A percentile compares a stretch with the other conserved stretches of the same genome.
phyloP scores from a whole-genome alignment of 768 basidiomycete genomes.

The Suillus weaverae region DNA sequence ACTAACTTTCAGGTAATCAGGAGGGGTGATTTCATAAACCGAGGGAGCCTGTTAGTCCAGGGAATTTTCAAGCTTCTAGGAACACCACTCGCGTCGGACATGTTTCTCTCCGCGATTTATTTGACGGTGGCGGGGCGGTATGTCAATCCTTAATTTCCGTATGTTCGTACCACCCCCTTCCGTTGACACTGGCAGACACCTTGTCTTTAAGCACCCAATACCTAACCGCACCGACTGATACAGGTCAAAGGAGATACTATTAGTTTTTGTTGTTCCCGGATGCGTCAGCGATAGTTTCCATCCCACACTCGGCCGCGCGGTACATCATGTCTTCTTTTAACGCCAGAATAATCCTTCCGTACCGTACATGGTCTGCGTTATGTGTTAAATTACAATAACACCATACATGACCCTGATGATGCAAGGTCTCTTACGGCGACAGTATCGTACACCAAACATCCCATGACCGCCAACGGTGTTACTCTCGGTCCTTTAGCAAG shows the following conservation, averaged over 20 bases:
- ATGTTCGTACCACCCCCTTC: not conserved
- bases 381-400: not conserved
- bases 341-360: constrained; percentile 1
- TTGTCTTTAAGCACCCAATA: not conserved
- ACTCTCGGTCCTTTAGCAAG: not conserved
- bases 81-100: not conserved
- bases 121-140: not conserved
- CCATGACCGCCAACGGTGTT: not conserved
- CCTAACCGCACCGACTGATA: not conserved
- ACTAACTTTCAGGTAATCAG: not conserved
- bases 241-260: not conserved
- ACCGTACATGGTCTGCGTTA: not conserved
- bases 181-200: not conserved
- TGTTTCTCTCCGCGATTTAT: not conserved
- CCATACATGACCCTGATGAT: not conserved
- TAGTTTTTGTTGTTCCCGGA: not conserved
- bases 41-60: not conserved
- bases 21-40: not conserved
- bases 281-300: not conserved
- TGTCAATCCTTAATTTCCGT: not conserved
- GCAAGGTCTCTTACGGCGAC: not conserved
- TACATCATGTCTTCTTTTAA: not conserved
- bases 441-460: not conserved
- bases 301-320: constrained; percentile 1
- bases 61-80: not conserved